Conservation (phyloP, 768 basidiomycete species). For the Trametes coccinea region DNA sequence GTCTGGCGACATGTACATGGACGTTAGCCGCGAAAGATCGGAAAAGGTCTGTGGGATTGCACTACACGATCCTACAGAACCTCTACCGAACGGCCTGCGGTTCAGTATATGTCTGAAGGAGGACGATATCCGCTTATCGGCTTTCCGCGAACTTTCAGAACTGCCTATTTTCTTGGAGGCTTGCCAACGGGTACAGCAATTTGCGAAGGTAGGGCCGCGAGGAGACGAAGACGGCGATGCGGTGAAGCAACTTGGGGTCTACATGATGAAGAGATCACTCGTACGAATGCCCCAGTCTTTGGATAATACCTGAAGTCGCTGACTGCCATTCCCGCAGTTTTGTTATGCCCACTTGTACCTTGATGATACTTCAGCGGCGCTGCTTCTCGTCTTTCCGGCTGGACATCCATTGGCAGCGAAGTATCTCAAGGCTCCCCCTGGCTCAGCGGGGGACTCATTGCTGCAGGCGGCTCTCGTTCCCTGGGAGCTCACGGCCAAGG, state of each 20-base stretch:
- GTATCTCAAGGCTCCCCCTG: constrained; percentile 43
- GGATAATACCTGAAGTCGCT: background rate
- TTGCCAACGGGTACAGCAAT: constrained; percentile 52
- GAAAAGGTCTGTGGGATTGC: constrained; percentile 51
- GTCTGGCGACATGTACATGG: constrained; percentile 55
- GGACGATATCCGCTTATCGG: constrained; percentile 45
- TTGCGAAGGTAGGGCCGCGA: constrained; percentile 48
- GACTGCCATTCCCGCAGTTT: constrained; percentile 37
- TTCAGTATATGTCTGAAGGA: constrained; percentile 49
- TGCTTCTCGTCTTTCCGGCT: constrained; percentile 57
- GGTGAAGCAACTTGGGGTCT: constrained; percentile 43
- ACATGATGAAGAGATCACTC: constrained; percentile 49
- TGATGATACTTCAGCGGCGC: constrained; percentile 49
- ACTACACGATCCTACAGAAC: constrained; percentile 47
- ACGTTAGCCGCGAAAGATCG: constrained; percentile 35
- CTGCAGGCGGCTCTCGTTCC: constrained; percentile 51
- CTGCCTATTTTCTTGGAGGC: constrained; percentile 48
- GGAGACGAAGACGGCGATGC: constrained; percentile 40
- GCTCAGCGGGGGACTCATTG: constrained; percentile 32
- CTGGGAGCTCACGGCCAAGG: constrained; percentile 41
- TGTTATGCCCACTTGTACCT: constrained; percentile 48
- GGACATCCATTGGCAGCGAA: constrained; percentile 36
- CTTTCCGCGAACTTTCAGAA: constrained; percentile 51
- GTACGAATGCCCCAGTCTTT: constrained; percentile 35
- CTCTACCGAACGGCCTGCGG: constrained; percentile 42